These are phyloP conservation scores for Scheffersomyces illinoinensis DNA, from an alignment of 1,139 yeast species.

Conservation along the genomic window DNA sequence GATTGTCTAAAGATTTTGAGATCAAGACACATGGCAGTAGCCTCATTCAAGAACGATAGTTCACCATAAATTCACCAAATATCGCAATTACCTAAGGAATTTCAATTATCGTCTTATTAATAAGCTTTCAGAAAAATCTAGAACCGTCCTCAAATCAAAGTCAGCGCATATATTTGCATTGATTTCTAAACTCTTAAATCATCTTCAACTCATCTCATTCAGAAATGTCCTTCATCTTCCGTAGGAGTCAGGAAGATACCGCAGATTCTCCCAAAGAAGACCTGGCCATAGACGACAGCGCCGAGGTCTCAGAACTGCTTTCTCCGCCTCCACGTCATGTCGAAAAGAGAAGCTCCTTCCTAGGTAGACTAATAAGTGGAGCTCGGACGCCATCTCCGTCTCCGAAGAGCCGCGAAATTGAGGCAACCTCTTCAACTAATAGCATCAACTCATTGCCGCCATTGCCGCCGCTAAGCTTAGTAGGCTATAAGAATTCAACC, in stretches of 20 bases:
- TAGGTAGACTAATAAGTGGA: neutral
- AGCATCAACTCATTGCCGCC: conserved; percentile 29
- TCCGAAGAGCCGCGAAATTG: neutral
- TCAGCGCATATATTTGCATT: neutral
- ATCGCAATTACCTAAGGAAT: neutral
- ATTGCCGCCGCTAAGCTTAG: conserved; percentile 29
- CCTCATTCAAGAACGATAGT: neutral
- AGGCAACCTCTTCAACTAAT: neutral
- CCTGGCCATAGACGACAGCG: neutral
- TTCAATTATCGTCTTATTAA: neutral
- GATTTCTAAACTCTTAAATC: neutral
- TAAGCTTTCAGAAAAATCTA: neutral
- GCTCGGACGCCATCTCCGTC: neutral
- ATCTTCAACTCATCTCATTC: neutral
- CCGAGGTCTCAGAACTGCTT: neutral
- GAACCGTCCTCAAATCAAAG: neutral
- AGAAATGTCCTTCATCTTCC: neutral
- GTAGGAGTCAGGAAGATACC: neutral
- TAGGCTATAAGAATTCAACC: conserved; percentile 61
- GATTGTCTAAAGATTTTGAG: neutral
- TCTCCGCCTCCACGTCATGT: neutral
- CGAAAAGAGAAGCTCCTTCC: neutral
- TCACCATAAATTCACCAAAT: neutral
- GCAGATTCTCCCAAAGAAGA: neutral
- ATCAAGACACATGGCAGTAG: neutral